Evolutionary conservation across 139 green algal genomes (phyloP).

Genomic region (Micromonas pusilla): DNA sequence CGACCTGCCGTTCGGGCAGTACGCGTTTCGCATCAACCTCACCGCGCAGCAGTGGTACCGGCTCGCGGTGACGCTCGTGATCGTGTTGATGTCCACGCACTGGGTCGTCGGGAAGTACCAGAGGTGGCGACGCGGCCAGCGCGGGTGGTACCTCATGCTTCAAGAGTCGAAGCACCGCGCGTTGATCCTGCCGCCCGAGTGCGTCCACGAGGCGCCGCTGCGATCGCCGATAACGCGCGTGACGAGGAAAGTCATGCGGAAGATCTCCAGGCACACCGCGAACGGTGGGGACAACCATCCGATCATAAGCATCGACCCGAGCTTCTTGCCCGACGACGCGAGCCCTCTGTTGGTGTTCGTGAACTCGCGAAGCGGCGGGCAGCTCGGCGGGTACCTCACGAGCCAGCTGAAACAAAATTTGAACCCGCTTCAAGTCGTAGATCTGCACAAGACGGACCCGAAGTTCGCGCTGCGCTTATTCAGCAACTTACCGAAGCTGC

Average conservation of each 20-base stretch:
- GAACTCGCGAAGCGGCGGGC: conserved; percentile 68
- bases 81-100: background rate
- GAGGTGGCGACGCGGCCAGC: background rate
- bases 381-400: conserved; percentile 50
- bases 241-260: conserved; percentile 18
- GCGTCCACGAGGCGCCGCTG: conserved; percentile 18
- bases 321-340: conserved; percentile 29
- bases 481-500: conserved; percentile 43
- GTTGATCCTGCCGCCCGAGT: conserved; percentile 20
- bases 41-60: background rate
- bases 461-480: conserved; percentile 61
- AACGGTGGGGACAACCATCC: background rate
- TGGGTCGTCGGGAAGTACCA: background rate
- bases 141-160: conserved; percentile 6
- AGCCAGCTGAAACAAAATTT: conserved; percentile 52
- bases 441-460: conserved; percentile 44
- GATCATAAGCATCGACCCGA: background rate
- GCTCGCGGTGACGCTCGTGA: background rate
- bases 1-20: background rate
- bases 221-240: conserved; percentile 6
- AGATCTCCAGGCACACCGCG: background rate
- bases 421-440: conserved; percentile 65
- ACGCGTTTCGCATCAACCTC: background rate
- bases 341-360: conserved; percentile 54
- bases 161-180: background rate